A percentile compares a stretch with the other conserved stretches of the same genome.
These are phyloP conservation scores for Nicotiana rustica DNA, from an alignment of 305 asterid genomes.

Conservation along the genomic window DNA sequence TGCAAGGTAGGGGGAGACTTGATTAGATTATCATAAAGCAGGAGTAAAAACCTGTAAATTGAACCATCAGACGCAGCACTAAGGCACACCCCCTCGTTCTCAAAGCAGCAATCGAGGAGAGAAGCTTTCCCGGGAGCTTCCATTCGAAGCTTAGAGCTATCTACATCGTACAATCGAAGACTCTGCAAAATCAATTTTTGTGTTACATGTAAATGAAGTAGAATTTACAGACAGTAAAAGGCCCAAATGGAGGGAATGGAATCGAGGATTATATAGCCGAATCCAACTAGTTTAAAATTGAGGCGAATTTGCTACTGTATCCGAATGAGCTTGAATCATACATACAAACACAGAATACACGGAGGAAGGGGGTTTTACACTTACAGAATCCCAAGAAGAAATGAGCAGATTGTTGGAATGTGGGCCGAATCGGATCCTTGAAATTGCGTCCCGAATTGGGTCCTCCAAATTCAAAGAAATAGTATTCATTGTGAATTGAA, in stretches of 20 bases:
- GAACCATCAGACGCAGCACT: slow-evolving; percentile 79
- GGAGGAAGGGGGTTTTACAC: slow-evolving; percentile 17
- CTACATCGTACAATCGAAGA: slow-evolving; percentile 83
- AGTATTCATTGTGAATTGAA: slow-evolving; percentile 48
- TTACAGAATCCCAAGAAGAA: slow-evolving; percentile 92
- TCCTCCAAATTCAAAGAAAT: slow-evolving; percentile 50
- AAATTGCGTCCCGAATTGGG: slow-evolving; percentile 59
- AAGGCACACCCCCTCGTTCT: slow-evolving; percentile 62
- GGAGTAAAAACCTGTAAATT: slow-evolving; percentile 60
- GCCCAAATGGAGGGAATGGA: neutral
- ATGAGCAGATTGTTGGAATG: slow-evolving; percentile 73
- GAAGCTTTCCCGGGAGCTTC: slow-evolving; percentile 61
- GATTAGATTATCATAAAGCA: neutral
- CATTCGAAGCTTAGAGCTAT: slow-evolving; percentile 60
- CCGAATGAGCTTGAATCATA: neutral
- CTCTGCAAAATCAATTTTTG: slow-evolving; percentile 44
- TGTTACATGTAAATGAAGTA: neutral
- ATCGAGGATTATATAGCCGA: neutral
- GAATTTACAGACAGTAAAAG: neutral
- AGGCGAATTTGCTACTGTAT: neutral
- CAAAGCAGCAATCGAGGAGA: slow-evolving; percentile 83
- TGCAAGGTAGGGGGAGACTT: neutral
- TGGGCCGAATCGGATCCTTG: slow-evolving; percentile 85
- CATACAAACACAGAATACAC: neutral
- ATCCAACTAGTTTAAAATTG: neutral